Percentiles rank a stretch among this genome's conserved stretches.
phyloP scores from a whole-genome alignment of 2,329 filamentous ascomycete genomes.

The Claviceps arundinis region DNA sequence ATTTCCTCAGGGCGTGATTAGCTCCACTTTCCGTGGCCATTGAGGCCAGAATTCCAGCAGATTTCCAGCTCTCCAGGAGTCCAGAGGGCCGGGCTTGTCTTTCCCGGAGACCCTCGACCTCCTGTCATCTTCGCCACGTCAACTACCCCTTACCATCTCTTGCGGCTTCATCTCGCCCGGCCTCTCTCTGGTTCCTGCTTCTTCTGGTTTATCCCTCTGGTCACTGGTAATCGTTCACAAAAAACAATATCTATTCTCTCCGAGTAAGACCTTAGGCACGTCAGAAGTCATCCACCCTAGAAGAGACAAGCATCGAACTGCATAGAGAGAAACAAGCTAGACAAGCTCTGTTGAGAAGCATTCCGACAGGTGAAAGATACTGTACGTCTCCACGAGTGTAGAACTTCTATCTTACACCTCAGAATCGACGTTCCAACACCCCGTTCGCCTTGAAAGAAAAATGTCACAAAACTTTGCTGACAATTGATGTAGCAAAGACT shows the following conservation, averaged over 20 bases:
- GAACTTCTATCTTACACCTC: background rate
- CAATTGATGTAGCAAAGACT: background rate
- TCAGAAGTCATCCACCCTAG: constrained; percentile 8
- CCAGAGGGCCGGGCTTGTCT: too few relatives aligned
- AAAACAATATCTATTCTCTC: constrained; percentile 15
- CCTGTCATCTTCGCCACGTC: constrained; percentile 14
- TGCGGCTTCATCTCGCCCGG: constrained; percentile 11
- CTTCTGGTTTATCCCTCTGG: constrained; percentile 28
- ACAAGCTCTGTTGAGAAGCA: background rate
- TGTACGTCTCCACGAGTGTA: background rate
- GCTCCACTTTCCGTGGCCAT: constrained; percentile 5
- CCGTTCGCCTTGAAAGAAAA: too few relatives aligned
- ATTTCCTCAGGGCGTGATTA: background rate
- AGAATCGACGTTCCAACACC: too few relatives aligned
- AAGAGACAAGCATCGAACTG: constrained; percentile 1
- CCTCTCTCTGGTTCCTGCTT: constrained; percentile 18
- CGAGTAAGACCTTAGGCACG: constrained; percentile 27
- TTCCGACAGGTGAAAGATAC: background rate
- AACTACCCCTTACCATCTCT: constrained; percentile 12
- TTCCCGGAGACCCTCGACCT: constrained; percentile 28
- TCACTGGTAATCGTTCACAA: constrained; percentile 21
- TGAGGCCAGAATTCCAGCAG: constrained; percentile 8
- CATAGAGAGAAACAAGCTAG: background rate
- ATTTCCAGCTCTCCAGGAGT: too few relatives aligned
- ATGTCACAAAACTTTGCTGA: background rate